A percentile compares a stretch with the other conserved stretches of the same genome.
Evolutionary conservation across 2,329 filamentous ascomycete genomes (phyloP).

Genomic region (Colletotrichum sojae): DNA sequence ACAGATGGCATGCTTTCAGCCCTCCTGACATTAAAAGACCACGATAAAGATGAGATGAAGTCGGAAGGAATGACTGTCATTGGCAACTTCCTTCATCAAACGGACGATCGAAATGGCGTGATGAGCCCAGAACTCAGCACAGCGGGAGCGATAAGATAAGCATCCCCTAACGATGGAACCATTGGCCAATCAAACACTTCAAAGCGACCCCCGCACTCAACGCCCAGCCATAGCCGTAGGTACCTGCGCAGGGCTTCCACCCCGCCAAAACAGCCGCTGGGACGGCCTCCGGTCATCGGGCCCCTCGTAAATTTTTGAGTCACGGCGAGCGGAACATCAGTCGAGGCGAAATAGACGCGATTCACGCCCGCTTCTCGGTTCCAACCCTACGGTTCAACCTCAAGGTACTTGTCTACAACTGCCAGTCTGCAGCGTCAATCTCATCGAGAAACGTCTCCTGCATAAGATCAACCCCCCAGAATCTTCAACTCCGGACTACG

Average conservation of each 20-base stretch:
- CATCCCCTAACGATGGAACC: not conserved
- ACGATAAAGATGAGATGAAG: conserved; percentile 17
- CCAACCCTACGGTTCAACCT: too few species aligned
- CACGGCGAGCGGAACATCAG: conserved; percentile 10
- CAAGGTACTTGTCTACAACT: not conserved
- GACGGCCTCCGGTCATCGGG: conserved; percentile 33
- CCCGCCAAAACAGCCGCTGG: conserved; percentile 28
- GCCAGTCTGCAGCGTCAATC: not conserved
- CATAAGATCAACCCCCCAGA: too few species aligned
- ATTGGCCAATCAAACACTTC: conserved; percentile 24
- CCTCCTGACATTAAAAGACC: not conserved
- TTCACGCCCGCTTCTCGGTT: not conserved
- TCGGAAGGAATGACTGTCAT: conserved; percentile 21
- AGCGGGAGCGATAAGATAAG: conserved; percentile 22
- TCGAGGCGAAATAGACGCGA: conserved; percentile 7
- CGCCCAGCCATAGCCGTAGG: not conserved
- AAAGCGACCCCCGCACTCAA: conserved; percentile 24
- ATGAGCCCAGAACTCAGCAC: not conserved
- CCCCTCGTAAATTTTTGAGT: conserved; percentile 35
- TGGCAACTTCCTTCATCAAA: conserved; percentile 18
- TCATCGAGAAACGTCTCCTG: not conserved
- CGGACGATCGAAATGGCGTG: conserved; percentile 11
- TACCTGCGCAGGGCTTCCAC: conserved; percentile 21
- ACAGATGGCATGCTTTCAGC: not conserved
- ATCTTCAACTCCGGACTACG: too few species aligned